Base-by-base conservation (phyloP, 2,329 filamentous ascomycete genomes). In the Phaeosphaeriaceae sp. region DNA sequence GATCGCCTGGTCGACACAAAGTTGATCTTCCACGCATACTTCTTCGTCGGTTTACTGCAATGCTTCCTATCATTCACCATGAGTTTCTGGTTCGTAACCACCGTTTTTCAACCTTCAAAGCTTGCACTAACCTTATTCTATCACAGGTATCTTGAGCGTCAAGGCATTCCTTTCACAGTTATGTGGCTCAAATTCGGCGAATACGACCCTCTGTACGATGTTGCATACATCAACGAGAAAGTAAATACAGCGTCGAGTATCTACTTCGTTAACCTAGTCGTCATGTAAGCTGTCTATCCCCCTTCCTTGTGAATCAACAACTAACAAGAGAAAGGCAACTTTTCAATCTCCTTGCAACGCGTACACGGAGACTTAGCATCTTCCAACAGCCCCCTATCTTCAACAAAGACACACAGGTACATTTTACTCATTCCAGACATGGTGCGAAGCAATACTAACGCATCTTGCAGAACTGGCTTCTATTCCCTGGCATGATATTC, bases 221-320 rank as follows among this genome's bases (percentile, higher is more conserved):
- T 54, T 1, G 61, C 62, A 13, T 64, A 58, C 26, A 54, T 72
- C 23, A 75, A 73, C 0, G 70, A 76, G 21, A 79, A 83, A 54
- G 74, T 88, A 18, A 87, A 86, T 54, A 79, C 82, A 52, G 87
- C 87, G 0, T 87, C 83, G 30, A 88, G 85, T 13, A 86, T 93
- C 51, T 92, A 92, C 72, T 92, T 92, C 61, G 83, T 92, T 58
- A 92, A 87, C 50, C 76, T 93, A 17, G 89, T 93, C 2, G 85
- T 92, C 40, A 90, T 92, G 87, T 83, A 76, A 70, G 80, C 36
- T 1, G 8, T 11, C n/a, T 42, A 26, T 6, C 7, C 13, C 7
- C n/a, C 28, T 16, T 18, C 5, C 6, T 4, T n/a, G 4, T 21
- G 23, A 12, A 16, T 15, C 13, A 21, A 41, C 59, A 61, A 45